Evolutionary conservation across 2,329 filamentous ascomycete genomes (phyloP).

Genomic region (Diaporthe eres): DNA sequence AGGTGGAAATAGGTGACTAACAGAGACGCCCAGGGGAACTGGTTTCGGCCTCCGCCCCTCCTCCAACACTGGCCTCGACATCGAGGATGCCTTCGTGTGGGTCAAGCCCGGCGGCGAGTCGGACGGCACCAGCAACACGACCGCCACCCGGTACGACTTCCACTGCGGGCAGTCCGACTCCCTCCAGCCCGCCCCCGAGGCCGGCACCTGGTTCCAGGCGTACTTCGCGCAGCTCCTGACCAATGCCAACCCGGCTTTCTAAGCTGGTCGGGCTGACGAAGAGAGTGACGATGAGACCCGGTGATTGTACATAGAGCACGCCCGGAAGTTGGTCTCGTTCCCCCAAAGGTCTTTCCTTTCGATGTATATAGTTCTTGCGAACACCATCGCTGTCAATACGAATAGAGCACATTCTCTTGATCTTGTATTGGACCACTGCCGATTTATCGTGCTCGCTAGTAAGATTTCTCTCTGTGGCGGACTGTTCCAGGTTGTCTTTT

Average conservation of each 20-base stretch:
- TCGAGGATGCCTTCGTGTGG: slow-evolving; percentile 79
- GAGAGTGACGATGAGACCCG: not conserved
- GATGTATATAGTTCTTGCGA: slow-evolving; percentile 39
- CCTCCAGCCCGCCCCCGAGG: slow-evolving; percentile 76
- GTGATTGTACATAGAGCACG: slow-evolving; percentile 26
- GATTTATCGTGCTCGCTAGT: too few species aligned
- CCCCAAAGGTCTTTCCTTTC: slow-evolving; percentile 10
- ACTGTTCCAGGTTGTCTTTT: too few species aligned
- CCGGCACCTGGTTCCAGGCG: slow-evolving; percentile 76
- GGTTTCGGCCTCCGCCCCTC: slow-evolving; percentile 77
- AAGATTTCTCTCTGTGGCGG: not conserved
- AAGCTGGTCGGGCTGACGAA: slow-evolving; percentile 27
- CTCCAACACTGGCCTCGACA: slow-evolving; percentile 69
- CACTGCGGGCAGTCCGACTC: slow-evolving; percentile 67
- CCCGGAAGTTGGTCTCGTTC: not conserved
- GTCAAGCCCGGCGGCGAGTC: slow-evolving; percentile 77
- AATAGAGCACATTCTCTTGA: slow-evolving; percentile 22
- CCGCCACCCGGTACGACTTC: slow-evolving; percentile 64
- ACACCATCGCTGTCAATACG: slow-evolving; percentile 25
- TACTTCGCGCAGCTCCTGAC: slow-evolving; percentile 71
- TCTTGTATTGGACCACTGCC: not conserved
- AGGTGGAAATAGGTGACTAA: not conserved
- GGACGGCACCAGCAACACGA: slow-evolving; percentile 63
- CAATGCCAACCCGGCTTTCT: slow-evolving; percentile 69
- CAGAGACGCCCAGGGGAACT: slow-evolving; percentile 58